Percentiles rank a stretch among this genome's conserved stretches.
phyloP scores from a whole-genome alignment of 495 filamentous ascomycete genomes.

The Penicillium alfredii region DNA sequence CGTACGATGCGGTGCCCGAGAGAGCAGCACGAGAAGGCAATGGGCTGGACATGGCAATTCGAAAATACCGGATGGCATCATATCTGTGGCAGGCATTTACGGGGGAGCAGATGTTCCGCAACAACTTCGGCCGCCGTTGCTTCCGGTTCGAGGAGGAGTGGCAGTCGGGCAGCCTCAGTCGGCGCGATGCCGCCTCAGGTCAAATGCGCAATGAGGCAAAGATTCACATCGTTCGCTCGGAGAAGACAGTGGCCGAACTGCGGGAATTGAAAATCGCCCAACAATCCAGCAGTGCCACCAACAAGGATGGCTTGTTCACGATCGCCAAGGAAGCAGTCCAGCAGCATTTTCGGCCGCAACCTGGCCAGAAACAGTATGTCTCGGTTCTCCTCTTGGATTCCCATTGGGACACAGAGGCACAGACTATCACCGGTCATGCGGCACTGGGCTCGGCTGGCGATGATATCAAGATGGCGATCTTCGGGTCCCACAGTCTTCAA shows the following conservation, averaged over 20 bases:
- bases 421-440: slow-evolving; percentile 73
- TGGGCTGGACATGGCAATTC: slow-evolving; percentile 66
- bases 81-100: slow-evolving; percentile 97
- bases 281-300: slow-evolving; percentile 61
- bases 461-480: slow-evolving; percentile 76
- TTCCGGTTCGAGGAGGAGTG: slow-evolving; percentile 93
- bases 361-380: slow-evolving; percentile 78
- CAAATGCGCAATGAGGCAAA: slow-evolving; percentile 85
- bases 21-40: slow-evolving; percentile 73
- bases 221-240: slow-evolving; percentile 71
- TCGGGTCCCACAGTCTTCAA: slow-evolving; percentile 83
- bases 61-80: slow-evolving; percentile 84
- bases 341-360: slow-evolving; percentile 63
- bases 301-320: slow-evolving; percentile 62
- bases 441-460: slow-evolving; percentile 64
- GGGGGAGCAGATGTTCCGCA: slow-evolving; percentile 87
- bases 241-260: slow-evolving; percentile 81
- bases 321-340: slow-evolving; percentile 72
- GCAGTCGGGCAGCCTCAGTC: slow-evolving; percentile 70
- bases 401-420: slow-evolving; percentile 71
- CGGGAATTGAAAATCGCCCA: slow-evolving; percentile 74
- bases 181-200: slow-evolving; percentile 58
- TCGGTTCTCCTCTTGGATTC: slow-evolving; percentile 77
- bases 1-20: slow-evolving; percentile 76
- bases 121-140: slow-evolving; percentile 72